Conservation (phyloP, 495 filamentous ascomycete species). For the Extremus antarcticus region DNA sequence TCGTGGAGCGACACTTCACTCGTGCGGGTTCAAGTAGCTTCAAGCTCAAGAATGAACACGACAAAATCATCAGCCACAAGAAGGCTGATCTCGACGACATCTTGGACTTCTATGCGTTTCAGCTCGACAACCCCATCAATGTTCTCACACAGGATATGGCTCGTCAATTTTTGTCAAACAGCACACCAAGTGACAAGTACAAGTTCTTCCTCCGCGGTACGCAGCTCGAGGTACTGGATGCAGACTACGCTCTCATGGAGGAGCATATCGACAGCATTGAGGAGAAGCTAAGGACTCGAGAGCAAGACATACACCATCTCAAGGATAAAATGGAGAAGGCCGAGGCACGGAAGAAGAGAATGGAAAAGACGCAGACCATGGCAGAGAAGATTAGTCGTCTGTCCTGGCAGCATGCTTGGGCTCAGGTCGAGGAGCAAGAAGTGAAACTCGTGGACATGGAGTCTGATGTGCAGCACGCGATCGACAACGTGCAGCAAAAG, state of each 20-base stretch:
- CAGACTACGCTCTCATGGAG: conserved; percentile 75
- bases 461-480: conserved; percentile 29
- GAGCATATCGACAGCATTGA: conserved; percentile 60
- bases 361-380: conserved; percentile 32
- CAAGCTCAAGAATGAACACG: conserved; percentile 66
- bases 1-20: conserved; percentile 80
- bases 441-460: conserved; percentile 36
- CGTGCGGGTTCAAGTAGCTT: conserved; percentile 69
- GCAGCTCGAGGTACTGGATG: conserved; percentile 81
- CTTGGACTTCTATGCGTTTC: conserved; percentile 80
- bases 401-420: conserved; percentile 28
- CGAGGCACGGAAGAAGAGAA: conserved; percentile 38
- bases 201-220: conserved; percentile 95
- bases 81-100: conserved; percentile 86
- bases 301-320: conserved; percentile 40
- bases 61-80: conserved; percentile 67
- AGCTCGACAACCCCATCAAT: conserved; percentile 96
- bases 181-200: conserved; percentile 76
- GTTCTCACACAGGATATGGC: conserved; percentile 96
- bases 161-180: conserved; percentile 80
- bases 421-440: conserved; percentile 33
- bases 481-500: conserved; percentile 38
- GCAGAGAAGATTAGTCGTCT: conserved; percentile 15
- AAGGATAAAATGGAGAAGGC: conserved; percentile 31
- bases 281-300: conserved; percentile 39